Evolutionary conservation across 192 early-diverging fungal genomes (phyloP).

Genomic region (Coemansia sp.): DNA sequence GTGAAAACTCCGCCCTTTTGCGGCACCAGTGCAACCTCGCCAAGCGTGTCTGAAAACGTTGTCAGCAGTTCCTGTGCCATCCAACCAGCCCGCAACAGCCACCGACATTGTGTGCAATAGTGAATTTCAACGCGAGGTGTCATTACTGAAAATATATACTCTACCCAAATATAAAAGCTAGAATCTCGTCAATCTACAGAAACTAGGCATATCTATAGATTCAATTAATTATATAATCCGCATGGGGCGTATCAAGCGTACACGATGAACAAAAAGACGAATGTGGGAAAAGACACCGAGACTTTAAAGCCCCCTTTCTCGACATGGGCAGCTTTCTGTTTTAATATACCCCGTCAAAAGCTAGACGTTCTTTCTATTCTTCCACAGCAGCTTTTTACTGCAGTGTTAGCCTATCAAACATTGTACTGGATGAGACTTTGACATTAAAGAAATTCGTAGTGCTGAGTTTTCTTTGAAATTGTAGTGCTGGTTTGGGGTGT

Average conservation of each 20-base stretch:
- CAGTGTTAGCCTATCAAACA: no score
- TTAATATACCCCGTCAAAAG: no score
- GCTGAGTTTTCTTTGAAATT: no score
- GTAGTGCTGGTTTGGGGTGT: no score
- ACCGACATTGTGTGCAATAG: conserved; percentile 58
- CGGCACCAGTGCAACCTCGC: conserved; percentile 67
- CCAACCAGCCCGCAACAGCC: conserved; percentile 65
- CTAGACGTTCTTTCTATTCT: no score
- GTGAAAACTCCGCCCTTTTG: conserved; percentile 47
- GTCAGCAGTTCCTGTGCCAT: conserved; percentile 67
- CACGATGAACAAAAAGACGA: no score
- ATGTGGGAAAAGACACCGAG: not conserved
- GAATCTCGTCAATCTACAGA: not conserved
- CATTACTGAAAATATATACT: not conserved
- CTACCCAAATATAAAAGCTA: not conserved
- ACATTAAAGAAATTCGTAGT: no score
- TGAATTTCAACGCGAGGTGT: conserved; percentile 47
- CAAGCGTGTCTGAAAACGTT: conserved; percentile 61
- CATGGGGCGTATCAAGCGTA: not conserved
- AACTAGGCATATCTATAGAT: not conserved
- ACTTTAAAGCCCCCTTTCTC: not conserved
- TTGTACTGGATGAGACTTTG: no score
- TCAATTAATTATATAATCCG: not conserved
- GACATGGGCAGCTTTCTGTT: no score
- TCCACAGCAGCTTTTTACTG: no score